Evolutionary conservation across 2,329 filamentous ascomycete genomes (phyloP), one percentile per base, ranked within the genome.

Genomic region (Sporothrix pallida): DNA sequence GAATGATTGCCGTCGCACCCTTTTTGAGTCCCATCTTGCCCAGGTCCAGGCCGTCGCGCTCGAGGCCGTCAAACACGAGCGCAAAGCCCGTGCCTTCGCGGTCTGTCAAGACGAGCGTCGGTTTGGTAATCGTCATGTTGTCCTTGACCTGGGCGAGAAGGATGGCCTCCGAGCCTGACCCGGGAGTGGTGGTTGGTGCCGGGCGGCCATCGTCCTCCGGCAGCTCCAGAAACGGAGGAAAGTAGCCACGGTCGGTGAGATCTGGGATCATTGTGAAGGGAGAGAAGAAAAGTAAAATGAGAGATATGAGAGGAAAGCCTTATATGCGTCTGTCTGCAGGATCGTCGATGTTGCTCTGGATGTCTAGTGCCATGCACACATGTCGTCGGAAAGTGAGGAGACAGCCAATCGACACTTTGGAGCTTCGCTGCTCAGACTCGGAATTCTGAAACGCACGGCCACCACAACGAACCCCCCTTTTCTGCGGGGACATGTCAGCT

Each of bases 111-210:
- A 86, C 83, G 1, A 86, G 81, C 3, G 85, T 87, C 6, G 85
- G 85, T 75, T 86, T 83, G 23, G 81, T 86, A 76, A 87, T 85
- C 56, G 85, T 84, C 79, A 83, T 84, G 79, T 86, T 81, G 75
- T 86, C 81, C 74, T 83, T 83, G 72, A 86, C 80, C 73, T 86
- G 82, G 54, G 83, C 84, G 13, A 87, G 80, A 52, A 86, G 81
- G 67, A 65, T n/a, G 67, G 63, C 37, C 56, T 23, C n/a, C 31
- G 67, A 37, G 31, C 31, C 31, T 7, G 31, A 37, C 7, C 31
- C 31, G 7, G 31, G 31, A 37, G 7, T 20, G 54, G 67, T 44
- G 20, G n/a, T 67, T 44, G 8, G 54, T 37, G 62, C 20, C 72
- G 50, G 52, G 62, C 65, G 62, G 20, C 68, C 72, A 17, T 73